phyloP scores from a whole-genome alignment of 2,329 filamentous ascomycete species.

The Aspergillus sp. region DNA sequence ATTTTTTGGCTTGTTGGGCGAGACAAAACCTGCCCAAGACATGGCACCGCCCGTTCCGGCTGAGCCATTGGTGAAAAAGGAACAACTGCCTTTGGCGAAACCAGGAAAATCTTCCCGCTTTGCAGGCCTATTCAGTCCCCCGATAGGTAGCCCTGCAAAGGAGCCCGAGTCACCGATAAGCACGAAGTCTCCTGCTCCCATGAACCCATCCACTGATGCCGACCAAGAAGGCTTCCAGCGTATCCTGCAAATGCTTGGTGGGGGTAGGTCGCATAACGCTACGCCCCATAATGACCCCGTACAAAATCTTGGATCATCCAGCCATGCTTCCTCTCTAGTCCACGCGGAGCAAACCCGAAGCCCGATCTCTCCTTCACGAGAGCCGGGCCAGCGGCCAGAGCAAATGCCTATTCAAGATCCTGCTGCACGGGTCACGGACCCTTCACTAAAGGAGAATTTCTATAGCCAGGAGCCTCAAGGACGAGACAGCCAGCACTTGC shows the following conservation, averaged over 20 bases:
- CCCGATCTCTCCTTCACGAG: slow-evolving; percentile 30
- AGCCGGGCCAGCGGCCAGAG: slow-evolving; percentile 31
- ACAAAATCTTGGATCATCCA: slow-evolving; percentile 32
- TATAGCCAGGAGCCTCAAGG: slow-evolving; percentile 40
- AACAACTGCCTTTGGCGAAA: slow-evolving; percentile 50
- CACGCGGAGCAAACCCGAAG: slow-evolving; percentile 31
- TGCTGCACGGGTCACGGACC: slow-evolving; percentile 22
- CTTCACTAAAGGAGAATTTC: slow-evolving; percentile 25
- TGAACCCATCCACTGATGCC: slow-evolving; percentile 51
- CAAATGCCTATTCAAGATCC: slow-evolving; percentile 28
- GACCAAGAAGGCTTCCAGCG: slow-evolving; percentile 86
- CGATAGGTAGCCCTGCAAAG: slow-evolving; percentile 53
- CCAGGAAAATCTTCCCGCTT: slow-evolving; percentile 75
- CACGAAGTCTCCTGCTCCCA: slow-evolving; percentile 22
- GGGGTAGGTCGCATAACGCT: slow-evolving; percentile 45
- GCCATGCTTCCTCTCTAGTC: slow-evolving; percentile 29
- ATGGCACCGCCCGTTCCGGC: slow-evolving; percentile 38
- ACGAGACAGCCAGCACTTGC: slow-evolving; percentile 78
- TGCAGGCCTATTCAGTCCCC: slow-evolving; percentile 72
- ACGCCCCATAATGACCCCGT: slow-evolving; percentile 44
- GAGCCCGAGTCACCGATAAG: slow-evolving; percentile 28
- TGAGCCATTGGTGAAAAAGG: slow-evolving; percentile 44
- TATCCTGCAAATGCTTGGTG: slow-evolving; percentile 77
- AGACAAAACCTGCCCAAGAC: slow-evolving; percentile 46
- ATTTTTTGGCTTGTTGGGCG: slow-evolving; percentile 67